Conservation (phyloP, 805 yeast genomes). For the Saccharomycopsis babjevae region DNA sequence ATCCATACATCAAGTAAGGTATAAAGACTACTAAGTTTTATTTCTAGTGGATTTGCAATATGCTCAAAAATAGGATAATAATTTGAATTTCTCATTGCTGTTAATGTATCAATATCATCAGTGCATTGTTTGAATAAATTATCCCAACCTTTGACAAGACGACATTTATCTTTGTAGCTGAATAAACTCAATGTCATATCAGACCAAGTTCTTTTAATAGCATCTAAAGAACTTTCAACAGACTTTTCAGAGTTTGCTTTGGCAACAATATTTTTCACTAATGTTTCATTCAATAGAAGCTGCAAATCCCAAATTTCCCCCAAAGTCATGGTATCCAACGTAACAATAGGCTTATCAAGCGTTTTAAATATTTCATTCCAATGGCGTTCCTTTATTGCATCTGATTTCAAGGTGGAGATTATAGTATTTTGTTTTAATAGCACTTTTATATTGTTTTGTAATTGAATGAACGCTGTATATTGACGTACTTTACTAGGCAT, state of each 20-base stretch:
- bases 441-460: constrained; percentile 37
- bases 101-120: constrained; percentile 51
- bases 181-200: constrained; percentile 40
- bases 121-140: constrained; percentile 44
- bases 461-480: constrained; percentile 55
- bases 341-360: constrained; percentile 22
- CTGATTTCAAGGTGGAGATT: constrained; percentile 41
- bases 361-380: constrained; percentile 42
- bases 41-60: constrained; percentile 45
- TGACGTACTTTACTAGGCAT: constrained; percentile 54
- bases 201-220: constrained; percentile 49
- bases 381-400: constrained; percentile 53
- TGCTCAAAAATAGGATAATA: constrained; percentile 51
- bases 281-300: constrained; percentile 33
- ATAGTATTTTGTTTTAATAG: constrained; percentile 30
- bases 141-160: constrained; percentile 63
- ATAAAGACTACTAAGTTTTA: constrained; percentile 39
- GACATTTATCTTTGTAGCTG: constrained; percentile 39
- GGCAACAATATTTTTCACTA: constrained; percentile 39
- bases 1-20: constrained; percentile 59
- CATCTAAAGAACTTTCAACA: constrained; percentile 45
- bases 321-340: constrained; percentile 30
- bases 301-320: constrained; percentile 56
- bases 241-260: constrained; percentile 67
- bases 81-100: constrained; percentile 63